phyloP scores from a whole-genome alignment of 1,284 basidiomycete species.

The Schizophyllum commune region DNA sequence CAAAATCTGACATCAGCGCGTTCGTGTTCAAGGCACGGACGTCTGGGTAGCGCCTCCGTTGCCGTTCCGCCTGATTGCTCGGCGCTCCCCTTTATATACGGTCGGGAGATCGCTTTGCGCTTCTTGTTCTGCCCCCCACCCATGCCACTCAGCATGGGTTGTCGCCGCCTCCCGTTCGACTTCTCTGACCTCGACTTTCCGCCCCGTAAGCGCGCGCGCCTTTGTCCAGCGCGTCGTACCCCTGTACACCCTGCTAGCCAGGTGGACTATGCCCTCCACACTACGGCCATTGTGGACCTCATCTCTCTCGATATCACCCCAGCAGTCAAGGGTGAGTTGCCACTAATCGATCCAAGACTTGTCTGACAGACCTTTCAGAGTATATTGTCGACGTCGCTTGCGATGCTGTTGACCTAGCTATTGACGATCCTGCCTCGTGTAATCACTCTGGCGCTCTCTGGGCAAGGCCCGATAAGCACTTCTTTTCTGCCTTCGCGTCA shows the following conservation, averaged over 20 bases:
- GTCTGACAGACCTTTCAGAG: neutral
- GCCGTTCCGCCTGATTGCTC: neutral
- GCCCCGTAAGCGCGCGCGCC: neutral
- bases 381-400: conserved; percentile 1
- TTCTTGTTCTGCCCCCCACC: neutral
- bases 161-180: neutral
- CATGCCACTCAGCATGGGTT: neutral
- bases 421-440: neutral
- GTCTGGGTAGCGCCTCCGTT: neutral
- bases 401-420: conserved; percentile 1
- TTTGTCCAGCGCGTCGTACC: neutral
- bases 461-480: neutral
- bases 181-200: neutral
- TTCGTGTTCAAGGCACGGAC: neutral
- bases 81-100: neutral
- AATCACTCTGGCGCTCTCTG: neutral
- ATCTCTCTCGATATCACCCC: neutral
- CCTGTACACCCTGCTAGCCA: neutral
- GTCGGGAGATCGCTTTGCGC: neutral
- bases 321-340: neutral
- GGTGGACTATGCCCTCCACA: neutral
- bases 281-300: neutral
- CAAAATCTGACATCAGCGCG: neutral
- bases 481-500: conserved; percentile 8
- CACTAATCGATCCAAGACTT: neutral